phyloP scores from a whole-genome alignment of 139 green algal species.

The Chara braunii region DNA sequence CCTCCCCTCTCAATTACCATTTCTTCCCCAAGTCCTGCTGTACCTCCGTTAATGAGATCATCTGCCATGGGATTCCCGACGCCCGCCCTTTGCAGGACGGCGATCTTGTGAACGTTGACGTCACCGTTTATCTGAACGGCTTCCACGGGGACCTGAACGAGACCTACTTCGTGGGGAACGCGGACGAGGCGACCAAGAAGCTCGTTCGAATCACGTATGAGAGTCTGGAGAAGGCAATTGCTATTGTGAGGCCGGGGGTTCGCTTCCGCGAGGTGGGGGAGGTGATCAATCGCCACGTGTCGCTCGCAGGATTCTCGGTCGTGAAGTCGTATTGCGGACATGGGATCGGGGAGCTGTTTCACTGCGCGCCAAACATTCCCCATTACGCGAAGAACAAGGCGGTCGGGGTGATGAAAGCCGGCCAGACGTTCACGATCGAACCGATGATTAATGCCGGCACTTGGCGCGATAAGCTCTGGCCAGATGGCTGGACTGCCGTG shows the following conservation, averaged over 20 bases:
- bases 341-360: conserved; percentile 92
- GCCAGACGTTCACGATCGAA: conserved; percentile 90
- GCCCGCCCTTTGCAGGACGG: conserved; percentile 73
- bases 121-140: conserved; percentile 77
- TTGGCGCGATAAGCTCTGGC: conserved; percentile 64
- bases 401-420: conserved; percentile 78
- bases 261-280: conserved; percentile 86
- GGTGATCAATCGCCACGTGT: conserved; percentile 33
- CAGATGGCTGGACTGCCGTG: conserved; percentile 89
- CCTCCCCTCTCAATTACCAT: conserved; percentile 85
- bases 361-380: conserved; percentile 93
- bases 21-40: conserved; percentile 94
- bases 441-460: conserved; percentile 89
- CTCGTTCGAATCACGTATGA: conserved; percentile 68
- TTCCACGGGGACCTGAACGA: conserved; percentile 95
- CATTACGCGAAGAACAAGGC: conserved; percentile 79
- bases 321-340: conserved; percentile 92
- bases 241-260: conserved; percentile 65
- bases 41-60: conserved; percentile 95
- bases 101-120: conserved; percentile 97
- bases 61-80: conserved; percentile 98
- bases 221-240: conserved; percentile 77
- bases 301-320: conserved; percentile 15
- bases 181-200: conserved; percentile 57
- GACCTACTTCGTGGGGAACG: conserved; percentile 75